phyloP scores from a whole-genome alignment of 192 early-diverging fungal species.

The Powellomyces hirtus region DNA sequence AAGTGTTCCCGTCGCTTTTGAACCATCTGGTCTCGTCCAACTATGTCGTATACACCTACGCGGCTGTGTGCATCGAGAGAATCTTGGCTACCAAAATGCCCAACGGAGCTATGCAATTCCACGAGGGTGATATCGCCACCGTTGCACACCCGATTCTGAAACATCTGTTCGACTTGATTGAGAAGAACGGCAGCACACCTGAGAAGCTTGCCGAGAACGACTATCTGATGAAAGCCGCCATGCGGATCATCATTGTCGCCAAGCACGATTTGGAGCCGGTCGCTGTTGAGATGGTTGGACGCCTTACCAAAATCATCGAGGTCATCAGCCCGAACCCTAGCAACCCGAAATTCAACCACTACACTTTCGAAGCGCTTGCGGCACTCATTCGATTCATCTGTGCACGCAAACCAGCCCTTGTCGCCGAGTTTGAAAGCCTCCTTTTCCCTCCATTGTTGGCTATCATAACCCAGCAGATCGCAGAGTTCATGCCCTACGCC shows the following conservation, averaged over 20 bases:
- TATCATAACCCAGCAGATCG: conserved; percentile 81
- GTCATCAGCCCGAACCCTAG: conserved; percentile 91
- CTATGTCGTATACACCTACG: conserved; percentile 87
- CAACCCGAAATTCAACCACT: conserved; percentile 98
- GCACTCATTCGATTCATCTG: conserved; percentile 84
- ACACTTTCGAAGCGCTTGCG: conserved; percentile 89
- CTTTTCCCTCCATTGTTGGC: conserved; percentile 87
- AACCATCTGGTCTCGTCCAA: conserved; percentile 78
- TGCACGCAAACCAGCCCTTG: conserved; percentile 60
- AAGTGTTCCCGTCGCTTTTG: conserved; percentile 75
- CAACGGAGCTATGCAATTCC: conserved; percentile 46
- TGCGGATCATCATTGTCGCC: conserved; percentile 80
- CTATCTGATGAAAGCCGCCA: conserved; percentile 89
- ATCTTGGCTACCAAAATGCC: conserved; percentile 74
- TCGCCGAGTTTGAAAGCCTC: conserved; percentile 79
- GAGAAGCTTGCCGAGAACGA: conserved; percentile 96
- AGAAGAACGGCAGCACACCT: conserved; percentile 67
- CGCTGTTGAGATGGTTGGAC: conserved; percentile 68
- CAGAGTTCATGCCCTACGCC: conserved; percentile 94
- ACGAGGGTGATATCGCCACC: conserved; percentile 66
- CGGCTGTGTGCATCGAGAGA: conserved; percentile 87
- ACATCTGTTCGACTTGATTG: conserved; percentile 75
- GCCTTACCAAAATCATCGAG: conserved; percentile 75
- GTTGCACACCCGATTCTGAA: conserved; percentile 66
- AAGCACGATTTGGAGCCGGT: conserved; percentile 71